These are phyloP conservation scores for Hibiscus tridactylites DNA, from an alignment of 345 rosid species.

Conservation along the genomic window DNA sequence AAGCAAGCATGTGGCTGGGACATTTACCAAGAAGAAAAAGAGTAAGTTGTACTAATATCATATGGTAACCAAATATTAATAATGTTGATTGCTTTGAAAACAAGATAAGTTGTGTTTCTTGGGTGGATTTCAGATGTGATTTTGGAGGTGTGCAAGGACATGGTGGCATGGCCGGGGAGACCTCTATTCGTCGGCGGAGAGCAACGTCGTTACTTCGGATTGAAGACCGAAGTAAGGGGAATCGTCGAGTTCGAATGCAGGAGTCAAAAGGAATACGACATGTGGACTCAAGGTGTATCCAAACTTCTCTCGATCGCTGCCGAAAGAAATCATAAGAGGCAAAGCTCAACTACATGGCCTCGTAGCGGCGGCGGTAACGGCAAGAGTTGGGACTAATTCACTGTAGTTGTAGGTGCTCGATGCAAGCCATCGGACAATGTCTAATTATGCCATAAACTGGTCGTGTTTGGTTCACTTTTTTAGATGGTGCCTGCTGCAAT, in stretches of 20 bases:
- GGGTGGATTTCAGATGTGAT: no score
- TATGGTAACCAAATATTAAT: background rate
- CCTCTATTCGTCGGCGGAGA: constrained; percentile 59
- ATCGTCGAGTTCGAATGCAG: constrained; percentile 76
- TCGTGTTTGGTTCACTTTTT: no score
- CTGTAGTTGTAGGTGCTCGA: background rate
- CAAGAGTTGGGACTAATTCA: background rate
- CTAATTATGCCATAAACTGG: no score
- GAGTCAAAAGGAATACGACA: constrained; percentile 61
- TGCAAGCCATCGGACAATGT: no score
- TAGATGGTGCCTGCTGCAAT: no score
- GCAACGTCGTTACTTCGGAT: constrained; percentile 67
- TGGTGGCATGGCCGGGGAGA: constrained; percentile 79
- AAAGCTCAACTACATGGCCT: constrained; percentile 17
- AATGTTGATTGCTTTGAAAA: no score
- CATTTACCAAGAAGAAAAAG: constrained; percentile 84
- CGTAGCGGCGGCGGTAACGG: background rate
- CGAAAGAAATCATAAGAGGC: constrained; percentile 32
- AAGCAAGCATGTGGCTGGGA: constrained; percentile 77
- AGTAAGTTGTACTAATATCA: constrained; percentile 28
- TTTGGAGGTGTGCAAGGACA: no score
- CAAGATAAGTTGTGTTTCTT: no score
- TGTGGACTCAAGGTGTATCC: constrained; percentile 73
- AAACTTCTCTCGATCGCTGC: constrained; percentile 53
- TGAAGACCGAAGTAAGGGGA: constrained; percentile 62